Evolutionary conservation across 352 stramenopile species (phyloP), one percentile per base, ranked within the genome.

Genomic region (Pythium myriotylum): DNA sequence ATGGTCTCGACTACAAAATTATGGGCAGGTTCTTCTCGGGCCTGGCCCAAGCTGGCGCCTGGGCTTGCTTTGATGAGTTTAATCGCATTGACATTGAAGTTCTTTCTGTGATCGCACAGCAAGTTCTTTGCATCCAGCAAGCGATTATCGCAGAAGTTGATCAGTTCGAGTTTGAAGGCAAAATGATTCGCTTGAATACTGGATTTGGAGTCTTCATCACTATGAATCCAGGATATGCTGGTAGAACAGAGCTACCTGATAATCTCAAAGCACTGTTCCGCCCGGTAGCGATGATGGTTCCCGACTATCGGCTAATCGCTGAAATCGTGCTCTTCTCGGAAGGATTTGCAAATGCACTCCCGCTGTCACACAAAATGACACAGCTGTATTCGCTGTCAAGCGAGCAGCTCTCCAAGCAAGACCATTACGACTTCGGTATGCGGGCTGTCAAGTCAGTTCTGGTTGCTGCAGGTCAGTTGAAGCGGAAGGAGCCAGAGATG

Each of bases 21-120:
- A 98, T 98, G 94, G 94, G 94, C 0, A 72, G 94, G 0, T 98
- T 98, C 73, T 98, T 98, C 74, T 98, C 93, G 0, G 94, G 94
- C 16, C 72, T 98, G 0, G 93, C 92, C 2, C 92, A 98, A 57
- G 88, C 92, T 3, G 93, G 93, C 4, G 92, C 94, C 8, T 98
- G 94, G 94, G 94, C 92, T 8, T 98, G 94, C 72, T 98, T 98
- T 69, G 94, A 98, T 59, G 94, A 98, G 68, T 98, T 98, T 68
- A 98, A 98, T 63, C 91, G 94, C 22, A 98, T 98, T 47, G 93
- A 98, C 67, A 97, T 98, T 48, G 94, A 98, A 63, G 94, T 98
- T 22, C 59, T 98, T 4, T 98, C 89, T 20, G 94, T 98, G 19
- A 98, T 98, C 67, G 93, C 94, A n/a, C 94, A 98, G 62, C 94